These are phyloP conservation scores for Paxillus involutus DNA, from an alignment of 768 basidiomycete species.

Conservation along the genomic window DNA sequence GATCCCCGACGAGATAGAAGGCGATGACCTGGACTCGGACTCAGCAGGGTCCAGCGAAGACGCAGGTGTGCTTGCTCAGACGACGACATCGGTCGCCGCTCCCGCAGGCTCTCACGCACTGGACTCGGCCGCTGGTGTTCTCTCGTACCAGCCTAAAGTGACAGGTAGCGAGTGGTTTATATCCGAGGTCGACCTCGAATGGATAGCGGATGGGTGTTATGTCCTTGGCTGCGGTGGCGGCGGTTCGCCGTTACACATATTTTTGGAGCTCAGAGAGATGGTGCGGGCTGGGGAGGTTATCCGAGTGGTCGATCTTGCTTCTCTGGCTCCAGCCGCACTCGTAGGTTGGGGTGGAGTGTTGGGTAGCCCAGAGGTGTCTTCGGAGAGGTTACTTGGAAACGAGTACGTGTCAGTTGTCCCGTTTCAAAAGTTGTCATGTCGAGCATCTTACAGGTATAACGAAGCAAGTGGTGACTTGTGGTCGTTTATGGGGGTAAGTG, in stretches of 20 bases:
- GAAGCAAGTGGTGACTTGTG: constrained; percentile 30
- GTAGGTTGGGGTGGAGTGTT: constrained; percentile 42
- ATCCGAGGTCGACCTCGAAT: constrained; percentile 50
- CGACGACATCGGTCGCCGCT: constrained; percentile 1
- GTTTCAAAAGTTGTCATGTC: background rate
- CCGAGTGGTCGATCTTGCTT: constrained; percentile 44
- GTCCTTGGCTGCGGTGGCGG: constrained; percentile 66
- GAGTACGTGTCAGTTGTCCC: constrained; percentile 26
- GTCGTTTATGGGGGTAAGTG: constrained; percentile 26
- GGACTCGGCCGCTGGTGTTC: constrained; percentile 25
- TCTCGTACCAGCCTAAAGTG: constrained; percentile 38
- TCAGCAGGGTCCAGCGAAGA: constrained; percentile 1
- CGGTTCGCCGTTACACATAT: constrained; percentile 54
- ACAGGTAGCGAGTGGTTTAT: constrained; percentile 43
- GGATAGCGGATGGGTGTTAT: constrained; percentile 63
- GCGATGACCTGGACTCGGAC: constrained; percentile 1
- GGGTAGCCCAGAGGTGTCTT: constrained; percentile 41
- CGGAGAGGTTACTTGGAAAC: constrained; percentile 37
- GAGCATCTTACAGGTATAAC: constrained; percentile 28
- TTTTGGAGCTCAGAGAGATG: constrained; percentile 51
- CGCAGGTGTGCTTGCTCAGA: background rate
- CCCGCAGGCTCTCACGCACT: constrained; percentile 14
- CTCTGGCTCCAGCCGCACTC: constrained; percentile 42
- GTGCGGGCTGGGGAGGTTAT: constrained; percentile 48
- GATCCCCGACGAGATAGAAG: constrained; percentile 22